phyloP scores from a whole-genome alignment of 2,329 filamentous ascomycete species.

The Chalara sp. region DNA sequence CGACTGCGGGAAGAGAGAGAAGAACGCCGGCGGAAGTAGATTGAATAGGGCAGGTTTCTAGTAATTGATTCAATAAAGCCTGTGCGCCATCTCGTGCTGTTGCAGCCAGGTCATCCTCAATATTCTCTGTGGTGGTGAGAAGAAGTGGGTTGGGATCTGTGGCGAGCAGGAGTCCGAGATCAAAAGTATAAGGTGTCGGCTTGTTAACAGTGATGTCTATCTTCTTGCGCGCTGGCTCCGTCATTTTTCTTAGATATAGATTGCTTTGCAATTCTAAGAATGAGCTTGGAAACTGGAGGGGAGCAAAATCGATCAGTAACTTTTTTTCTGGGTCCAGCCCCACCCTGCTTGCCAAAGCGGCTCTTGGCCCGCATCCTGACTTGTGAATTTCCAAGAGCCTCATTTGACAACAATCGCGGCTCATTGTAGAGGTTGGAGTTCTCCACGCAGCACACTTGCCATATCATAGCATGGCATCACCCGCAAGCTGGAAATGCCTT shows the following conservation, averaged over 20 bases:
- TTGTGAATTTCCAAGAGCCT: too few species aligned
- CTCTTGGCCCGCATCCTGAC: too few species aligned
- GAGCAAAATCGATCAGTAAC: not conserved
- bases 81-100: slow-evolving; percentile 87
- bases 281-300: not conserved
- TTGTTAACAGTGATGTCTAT: slow-evolving; percentile 59
- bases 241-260: not conserved
- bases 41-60: slow-evolving; percentile 76
- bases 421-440: not conserved
- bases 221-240: slow-evolving; percentile 9
- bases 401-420: too few species aligned
- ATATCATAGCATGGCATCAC: slow-evolving; percentile 41
- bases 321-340: not conserved
- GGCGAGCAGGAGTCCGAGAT: slow-evolving; percentile 79
- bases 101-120: slow-evolving; percentile 63
- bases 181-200: slow-evolving; percentile 86
- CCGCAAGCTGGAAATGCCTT: slow-evolving; percentile 53
- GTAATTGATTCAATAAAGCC: slow-evolving; percentile 86
- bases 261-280: not conserved
- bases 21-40: slow-evolving; percentile 66
- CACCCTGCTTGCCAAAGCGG: too few species aligned
- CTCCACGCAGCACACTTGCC: not conserved
- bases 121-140: slow-evolving; percentile 38
- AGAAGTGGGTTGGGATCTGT: slow-evolving; percentile 80
- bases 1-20: slow-evolving; percentile 64